Percentiles rank a stretch among this genome's conserved stretches.
Evolutionary conservation across 1,284 basidiomycete species (phyloP).

Genomic region (Ganoderma sp.): DNA sequence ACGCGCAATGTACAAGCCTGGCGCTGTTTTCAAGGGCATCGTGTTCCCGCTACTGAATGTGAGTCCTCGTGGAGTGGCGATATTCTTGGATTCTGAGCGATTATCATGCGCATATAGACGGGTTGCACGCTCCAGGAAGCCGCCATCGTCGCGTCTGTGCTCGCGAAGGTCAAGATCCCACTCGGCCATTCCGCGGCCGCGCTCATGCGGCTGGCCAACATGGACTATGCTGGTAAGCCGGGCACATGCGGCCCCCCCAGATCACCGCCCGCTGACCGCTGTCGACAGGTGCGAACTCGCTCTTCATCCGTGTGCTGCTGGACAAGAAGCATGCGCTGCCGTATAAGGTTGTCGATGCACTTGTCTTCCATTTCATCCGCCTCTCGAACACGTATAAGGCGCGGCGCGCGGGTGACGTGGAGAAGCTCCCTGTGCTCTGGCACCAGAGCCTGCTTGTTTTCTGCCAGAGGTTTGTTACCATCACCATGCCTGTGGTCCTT

Average conservation of each 20-base stretch:
- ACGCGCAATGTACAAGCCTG: slow-evolving; percentile 94
- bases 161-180: slow-evolving; percentile 92
- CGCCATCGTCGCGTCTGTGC: slow-evolving; percentile 91
- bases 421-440: slow-evolving; percentile 94
- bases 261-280: neutral
- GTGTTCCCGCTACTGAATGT: slow-evolving; percentile 96
- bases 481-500: slow-evolving; percentile 8
- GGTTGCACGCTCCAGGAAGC: slow-evolving; percentile 95
- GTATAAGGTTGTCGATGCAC: slow-evolving; percentile 96
- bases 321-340: slow-evolving; percentile 99
- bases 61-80: slow-evolving; percentile 38
- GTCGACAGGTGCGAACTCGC: slow-evolving; percentile 82
- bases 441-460: slow-evolving; percentile 97
- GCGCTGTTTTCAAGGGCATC: slow-evolving; percentile 98
- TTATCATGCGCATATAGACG: slow-evolving; percentile 44
- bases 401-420: slow-evolving; percentile 64
- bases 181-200: slow-evolving; percentile 97
- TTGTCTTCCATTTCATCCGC: slow-evolving; percentile 98
- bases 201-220: slow-evolving; percentile 89
- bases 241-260: neutral
- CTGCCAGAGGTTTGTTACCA: slow-evolving; percentile 74
- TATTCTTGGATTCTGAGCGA: neutral
- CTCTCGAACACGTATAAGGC: slow-evolving; percentile 90
- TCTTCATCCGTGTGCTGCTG: slow-evolving; percentile 96
- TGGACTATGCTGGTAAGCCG: slow-evolving; percentile 88